A percentile compares a stretch with the other conserved stretches of the same genome.
Evolutionary conservation across 345 rosid genomes (phyloP).

Genomic region (Crucihimalaya himalaica): DNA sequence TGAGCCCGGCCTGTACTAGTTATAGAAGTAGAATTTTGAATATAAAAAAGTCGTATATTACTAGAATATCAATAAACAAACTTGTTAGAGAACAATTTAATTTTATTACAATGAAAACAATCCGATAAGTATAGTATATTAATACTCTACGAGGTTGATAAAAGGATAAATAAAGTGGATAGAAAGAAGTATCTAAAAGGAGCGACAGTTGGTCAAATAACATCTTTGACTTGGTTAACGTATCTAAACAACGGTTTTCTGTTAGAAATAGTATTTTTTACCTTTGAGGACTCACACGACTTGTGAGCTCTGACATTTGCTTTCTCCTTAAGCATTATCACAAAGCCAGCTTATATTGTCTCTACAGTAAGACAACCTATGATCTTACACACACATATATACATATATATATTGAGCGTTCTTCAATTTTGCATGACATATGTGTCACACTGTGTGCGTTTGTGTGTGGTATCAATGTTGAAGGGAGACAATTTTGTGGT

Average conservation of each 20-base stretch:
- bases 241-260: constrained; percentile 16
- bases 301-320: constrained; percentile 26
- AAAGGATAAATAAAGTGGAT: too few species aligned
- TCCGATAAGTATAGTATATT: too few species aligned
- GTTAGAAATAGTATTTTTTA: constrained; percentile 5
- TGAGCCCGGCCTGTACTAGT: neutral
- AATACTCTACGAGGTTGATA: too few species aligned
- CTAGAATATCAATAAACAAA: too few species aligned
- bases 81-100: too few species aligned
- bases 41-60: too few species aligned
- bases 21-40: neutral
- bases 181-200: too few species aligned
- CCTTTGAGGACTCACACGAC: neutral
- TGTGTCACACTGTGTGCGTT: neutral
- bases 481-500: constrained; percentile 39
- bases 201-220: constrained; percentile 39
- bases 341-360: constrained; percentile 24
- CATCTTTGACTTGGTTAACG: constrained; percentile 35
- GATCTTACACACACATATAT: neutral
- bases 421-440: neutral
- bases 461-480: constrained; percentile 23
- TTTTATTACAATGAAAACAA: too few species aligned
- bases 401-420: neutral
- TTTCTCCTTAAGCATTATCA: constrained; percentile 24
- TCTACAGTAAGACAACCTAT: constrained; percentile 26